These are phyloP conservation scores for Fragilaria crotonensis DNA, from an alignment of 108 stramenopile genomes.

Conservation along the genomic window DNA sequence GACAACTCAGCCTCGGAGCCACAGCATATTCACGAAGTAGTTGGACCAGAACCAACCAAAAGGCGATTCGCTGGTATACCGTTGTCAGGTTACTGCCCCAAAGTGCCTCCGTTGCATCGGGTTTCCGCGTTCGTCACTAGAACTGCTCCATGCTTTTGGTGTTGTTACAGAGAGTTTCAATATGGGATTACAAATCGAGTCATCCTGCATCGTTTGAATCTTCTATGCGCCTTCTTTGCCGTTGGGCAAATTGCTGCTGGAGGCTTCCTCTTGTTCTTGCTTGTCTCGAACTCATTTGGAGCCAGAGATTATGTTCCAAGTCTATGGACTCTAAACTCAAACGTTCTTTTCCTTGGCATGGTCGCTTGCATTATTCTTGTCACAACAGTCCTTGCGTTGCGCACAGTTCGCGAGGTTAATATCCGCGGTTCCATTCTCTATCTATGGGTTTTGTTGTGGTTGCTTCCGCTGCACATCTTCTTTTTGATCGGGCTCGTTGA, in stretches of 20 bases:
- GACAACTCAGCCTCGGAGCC: no score
- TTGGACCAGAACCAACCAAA: no score
- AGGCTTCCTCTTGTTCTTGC: slow-evolving; percentile 23
- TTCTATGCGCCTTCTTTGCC: slow-evolving; percentile 48
- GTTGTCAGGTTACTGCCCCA: neutral
- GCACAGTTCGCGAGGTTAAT: slow-evolving; percentile 61
- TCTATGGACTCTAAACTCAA: slow-evolving; percentile 28
- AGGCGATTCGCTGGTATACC: no score
- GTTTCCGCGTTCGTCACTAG: slow-evolving; percentile 3
- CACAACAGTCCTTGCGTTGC: slow-evolving; percentile 40
- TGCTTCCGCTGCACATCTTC: slow-evolving; percentile 37
- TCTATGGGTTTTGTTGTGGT: slow-evolving; percentile 65
- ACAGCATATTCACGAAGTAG: no score
- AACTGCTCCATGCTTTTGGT: slow-evolving; percentile 15
- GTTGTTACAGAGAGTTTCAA: slow-evolving; percentile 27
- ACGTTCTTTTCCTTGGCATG: slow-evolving; percentile 34
- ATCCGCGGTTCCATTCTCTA: slow-evolving; percentile 61
- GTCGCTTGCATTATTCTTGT: slow-evolving; percentile 41
- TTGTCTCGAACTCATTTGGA: slow-evolving; percentile 11
- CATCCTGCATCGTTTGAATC: slow-evolving; percentile 54
- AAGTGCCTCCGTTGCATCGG: neutral
- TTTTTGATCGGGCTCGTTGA: slow-evolving; percentile 29
- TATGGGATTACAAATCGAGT: slow-evolving; percentile 49
- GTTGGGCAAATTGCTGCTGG: slow-evolving; percentile 35
- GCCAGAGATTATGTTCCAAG: slow-evolving; percentile 11